phyloP scores from a whole-genome alignment of 2,329 filamentous ascomycete species.

The Colletotrichum destructivum region DNA sequence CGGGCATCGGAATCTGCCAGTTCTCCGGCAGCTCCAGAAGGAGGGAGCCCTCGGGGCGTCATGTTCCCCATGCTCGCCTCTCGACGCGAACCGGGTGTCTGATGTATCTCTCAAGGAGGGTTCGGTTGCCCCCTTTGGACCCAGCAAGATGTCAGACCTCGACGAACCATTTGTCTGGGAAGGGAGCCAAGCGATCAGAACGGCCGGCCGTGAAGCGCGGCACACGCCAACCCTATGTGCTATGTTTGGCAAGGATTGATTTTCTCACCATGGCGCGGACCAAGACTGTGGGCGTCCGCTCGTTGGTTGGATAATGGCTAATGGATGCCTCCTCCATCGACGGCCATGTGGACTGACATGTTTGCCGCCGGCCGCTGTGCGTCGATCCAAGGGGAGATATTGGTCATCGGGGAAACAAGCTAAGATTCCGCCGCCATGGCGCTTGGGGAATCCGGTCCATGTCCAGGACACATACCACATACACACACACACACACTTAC shows the following conservation, averaged over 20 bases:
- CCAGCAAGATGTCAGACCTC: constrained; percentile 30
- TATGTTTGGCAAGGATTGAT: constrained; percentile 18
- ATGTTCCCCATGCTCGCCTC: constrained; percentile 9
- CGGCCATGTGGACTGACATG: constrained; percentile 32
- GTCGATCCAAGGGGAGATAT: constrained; percentile 5
- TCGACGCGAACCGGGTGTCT: constrained; percentile 30
- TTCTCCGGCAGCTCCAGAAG: constrained; percentile 27
- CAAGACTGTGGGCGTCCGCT: constrained; percentile 31
- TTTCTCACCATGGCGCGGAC: constrained; percentile 16
- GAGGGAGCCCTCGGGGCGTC: constrained; percentile 24
- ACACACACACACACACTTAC: not conserved
- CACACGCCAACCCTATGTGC: constrained; percentile 5
- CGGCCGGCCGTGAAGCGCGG: constrained; percentile 22
- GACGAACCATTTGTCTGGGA: constrained; percentile 30
- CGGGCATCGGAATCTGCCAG: constrained; percentile 39
- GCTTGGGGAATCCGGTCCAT: constrained; percentile 36
- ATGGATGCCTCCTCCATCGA: not conserved
- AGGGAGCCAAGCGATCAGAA: constrained; percentile 17
- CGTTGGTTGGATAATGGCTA: constrained; percentile 9
- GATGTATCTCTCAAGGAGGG: constrained; percentile 10
- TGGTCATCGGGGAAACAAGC: constrained; percentile 6
- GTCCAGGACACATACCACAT: not conserved
- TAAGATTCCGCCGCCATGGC: constrained; percentile 14
- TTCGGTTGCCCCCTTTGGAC: not conserved
- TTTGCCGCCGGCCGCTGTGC: constrained; percentile 29